Conservation (phyloP, 129 eudicot species). For the Apium graveolens region DNA sequence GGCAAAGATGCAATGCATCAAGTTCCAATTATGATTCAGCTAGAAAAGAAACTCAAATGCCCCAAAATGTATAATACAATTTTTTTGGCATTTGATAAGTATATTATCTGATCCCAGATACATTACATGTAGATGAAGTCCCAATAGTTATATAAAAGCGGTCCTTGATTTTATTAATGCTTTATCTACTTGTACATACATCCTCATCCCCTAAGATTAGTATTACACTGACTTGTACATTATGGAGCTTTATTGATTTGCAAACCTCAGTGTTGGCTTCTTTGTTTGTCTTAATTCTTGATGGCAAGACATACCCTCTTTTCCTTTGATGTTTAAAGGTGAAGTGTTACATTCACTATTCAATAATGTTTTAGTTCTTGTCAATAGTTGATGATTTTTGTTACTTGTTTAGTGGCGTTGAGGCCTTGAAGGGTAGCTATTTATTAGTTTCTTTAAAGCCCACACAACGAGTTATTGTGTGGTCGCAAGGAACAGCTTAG, state of each 20-base stretch:
- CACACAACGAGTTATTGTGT: not conserved
- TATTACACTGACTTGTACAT: not conserved
- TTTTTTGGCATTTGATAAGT: constrained; percentile 34
- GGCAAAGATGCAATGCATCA: constrained; percentile 28
- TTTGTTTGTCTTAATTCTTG: not conserved
- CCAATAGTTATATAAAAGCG: constrained; percentile 5
- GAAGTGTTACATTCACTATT: not conserved
- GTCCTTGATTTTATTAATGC: constrained; percentile 1
- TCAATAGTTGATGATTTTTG: not conserved
- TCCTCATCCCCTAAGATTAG: not conserved
- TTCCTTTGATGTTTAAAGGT: not conserved
- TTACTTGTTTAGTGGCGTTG: not conserved
- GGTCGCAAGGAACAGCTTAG: not conserved
- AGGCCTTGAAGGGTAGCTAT: not conserved
- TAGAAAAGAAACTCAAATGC: constrained; percentile 25
- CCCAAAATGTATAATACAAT: constrained; percentile 23
- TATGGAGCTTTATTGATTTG: not conserved
- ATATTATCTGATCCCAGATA: constrained; percentile 14
- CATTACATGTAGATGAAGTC: constrained; percentile 13
- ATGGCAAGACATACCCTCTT: not conserved
- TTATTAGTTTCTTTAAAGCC: not conserved
- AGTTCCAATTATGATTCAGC: constrained; percentile 13
- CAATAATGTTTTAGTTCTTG: not conserved
- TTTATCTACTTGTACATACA: not conserved
- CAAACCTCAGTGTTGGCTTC: not conserved